These are phyloP conservation scores for Plasmodium knowlesi DNA, from an alignment of 169 alveolate genomes.

Conservation along the genomic window DNA sequence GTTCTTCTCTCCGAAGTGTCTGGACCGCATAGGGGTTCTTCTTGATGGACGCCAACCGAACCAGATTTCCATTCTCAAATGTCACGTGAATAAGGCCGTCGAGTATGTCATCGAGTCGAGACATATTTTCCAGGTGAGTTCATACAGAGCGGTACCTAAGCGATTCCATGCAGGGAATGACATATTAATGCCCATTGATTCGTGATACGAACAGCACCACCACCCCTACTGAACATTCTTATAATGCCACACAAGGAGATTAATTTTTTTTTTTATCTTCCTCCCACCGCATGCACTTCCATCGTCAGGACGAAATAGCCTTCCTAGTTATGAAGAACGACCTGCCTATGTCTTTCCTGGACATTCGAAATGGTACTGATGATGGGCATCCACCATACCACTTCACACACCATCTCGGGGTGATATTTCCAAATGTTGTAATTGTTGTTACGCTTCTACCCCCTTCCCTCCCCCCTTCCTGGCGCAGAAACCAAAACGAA, in stretches of 20 bases:
- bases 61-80: conserved; percentile 27
- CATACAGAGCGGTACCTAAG: background rate
- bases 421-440: background rate
- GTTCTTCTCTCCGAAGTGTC: conserved; percentile 19
- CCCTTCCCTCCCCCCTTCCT: background rate
- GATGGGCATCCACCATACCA: too few relatives aligned
- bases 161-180: background rate
- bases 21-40: conserved; percentile 2
- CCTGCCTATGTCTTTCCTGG: conserved; percentile 48
- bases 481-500: conserved; percentile 12
- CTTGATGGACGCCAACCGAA: conserved; percentile 17
- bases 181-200: background rate
- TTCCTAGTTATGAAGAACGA: conserved; percentile 38
- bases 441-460: background rate
- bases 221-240: background rate
- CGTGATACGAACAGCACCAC: background rate
- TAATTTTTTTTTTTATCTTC: background rate
- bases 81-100: conserved; percentile 35
- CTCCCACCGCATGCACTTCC: background rate
- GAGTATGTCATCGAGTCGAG: conserved; percentile 65
- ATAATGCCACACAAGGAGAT: background rate
- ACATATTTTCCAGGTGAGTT: conserved; percentile 25
- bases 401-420: background rate
- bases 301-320: conserved; percentile 48
- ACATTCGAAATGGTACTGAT: conserved; percentile 26